These are phyloP conservation scores for Biscogniauxia marginata DNA, from an alignment of 2,329 filamentous ascomycete genomes.

Conservation along the genomic window DNA sequence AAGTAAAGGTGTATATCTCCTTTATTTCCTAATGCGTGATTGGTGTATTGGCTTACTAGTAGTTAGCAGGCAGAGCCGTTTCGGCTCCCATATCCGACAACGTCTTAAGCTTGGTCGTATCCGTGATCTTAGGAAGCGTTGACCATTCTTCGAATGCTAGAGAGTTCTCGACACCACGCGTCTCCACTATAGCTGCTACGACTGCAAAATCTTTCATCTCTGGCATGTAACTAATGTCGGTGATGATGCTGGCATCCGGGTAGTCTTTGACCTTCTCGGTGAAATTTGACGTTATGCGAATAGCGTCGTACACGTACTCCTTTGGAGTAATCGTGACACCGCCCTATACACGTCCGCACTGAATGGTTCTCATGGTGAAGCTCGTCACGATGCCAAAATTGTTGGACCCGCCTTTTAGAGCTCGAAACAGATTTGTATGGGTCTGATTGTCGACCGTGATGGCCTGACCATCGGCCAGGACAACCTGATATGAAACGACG, in stretches of 20 bases:
- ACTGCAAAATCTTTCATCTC: no score
- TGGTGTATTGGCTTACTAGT: slow-evolving; percentile 5
- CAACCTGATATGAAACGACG: slow-evolving; percentile 41
- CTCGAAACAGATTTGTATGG: slow-evolving; percentile 6
- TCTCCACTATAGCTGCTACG: neutral
- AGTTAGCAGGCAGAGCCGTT: neutral
- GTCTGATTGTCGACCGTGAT: slow-evolving; percentile 1
- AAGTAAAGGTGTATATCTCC: no score
- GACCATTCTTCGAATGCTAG: neutral
- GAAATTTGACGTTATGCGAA: no score
- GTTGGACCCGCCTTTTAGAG: slow-evolving; percentile 11
- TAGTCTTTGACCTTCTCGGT: neutral
- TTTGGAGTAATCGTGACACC: neutral
- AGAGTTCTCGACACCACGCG: neutral
- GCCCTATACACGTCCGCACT: slow-evolving; percentile 4
- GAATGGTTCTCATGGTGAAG: slow-evolving; percentile 7
- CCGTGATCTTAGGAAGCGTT: neutral
- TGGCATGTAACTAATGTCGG: no score
- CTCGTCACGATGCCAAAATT: slow-evolving; percentile 17
- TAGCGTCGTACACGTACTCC: neutral
- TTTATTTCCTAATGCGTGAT: no score
- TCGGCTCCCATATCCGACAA: neutral
- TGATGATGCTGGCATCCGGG: neutral
- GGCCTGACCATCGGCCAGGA: slow-evolving; percentile 32
- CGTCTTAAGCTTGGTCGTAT: neutral